A percentile compares a stretch with the other conserved stretches of the same genome.
These are phyloP conservation scores for Beauveria bassiana DNA, from an alignment of 2,329 filamentous ascomycete species.

Conservation along the genomic window DNA sequence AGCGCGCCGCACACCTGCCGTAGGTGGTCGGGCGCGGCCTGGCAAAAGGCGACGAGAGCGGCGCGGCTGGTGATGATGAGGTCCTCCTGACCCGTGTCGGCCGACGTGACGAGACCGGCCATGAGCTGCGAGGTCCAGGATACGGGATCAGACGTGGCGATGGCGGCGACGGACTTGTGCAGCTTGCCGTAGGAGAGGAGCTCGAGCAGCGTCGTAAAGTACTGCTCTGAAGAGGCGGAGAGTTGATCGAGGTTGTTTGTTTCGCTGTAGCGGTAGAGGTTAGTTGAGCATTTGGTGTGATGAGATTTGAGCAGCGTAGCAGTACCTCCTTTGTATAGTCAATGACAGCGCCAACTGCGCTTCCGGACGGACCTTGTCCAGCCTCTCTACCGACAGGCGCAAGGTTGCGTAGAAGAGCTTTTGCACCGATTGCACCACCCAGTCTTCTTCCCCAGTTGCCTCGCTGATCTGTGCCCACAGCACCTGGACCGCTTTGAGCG, in stretches of 20 bases:
- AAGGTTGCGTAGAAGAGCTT: conserved; percentile 44
- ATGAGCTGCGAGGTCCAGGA: conserved; percentile 48
- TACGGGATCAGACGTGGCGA: conserved; percentile 24
- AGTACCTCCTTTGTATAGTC: conserved; percentile 38
- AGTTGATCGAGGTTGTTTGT: conserved; percentile 27
- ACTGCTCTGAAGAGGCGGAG: conserved; percentile 50
- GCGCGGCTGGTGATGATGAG: conserved; percentile 61
- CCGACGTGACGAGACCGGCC: conserved; percentile 62
- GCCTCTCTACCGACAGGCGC: conserved; percentile 76
- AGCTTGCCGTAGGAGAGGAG: conserved; percentile 33
- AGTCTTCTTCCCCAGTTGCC: conserved; percentile 15
- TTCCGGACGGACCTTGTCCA: conserved; percentile 73
- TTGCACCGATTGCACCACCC: conserved; percentile 24
- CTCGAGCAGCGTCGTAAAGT: conserved; percentile 48
- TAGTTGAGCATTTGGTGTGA: not conserved
- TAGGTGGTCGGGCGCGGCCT: conserved; percentile 30
- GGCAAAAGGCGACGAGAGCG: conserved; percentile 52
- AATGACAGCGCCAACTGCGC: conserved; percentile 49
- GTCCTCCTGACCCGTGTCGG: conserved; percentile 70
- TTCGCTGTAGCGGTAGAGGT: not conserved
- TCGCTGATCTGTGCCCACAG: conserved; percentile 39
- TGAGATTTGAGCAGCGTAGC: not conserved
- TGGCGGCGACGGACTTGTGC: conserved; percentile 27
- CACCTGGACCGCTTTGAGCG: conserved; percentile 65
- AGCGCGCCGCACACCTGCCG: conserved; percentile 43